Evolutionary conservation across 2,329 filamentous ascomycete genomes (phyloP), one percentile per base, ranked within the genome.

Genomic region (Sordariomycetes sp.): DNA sequence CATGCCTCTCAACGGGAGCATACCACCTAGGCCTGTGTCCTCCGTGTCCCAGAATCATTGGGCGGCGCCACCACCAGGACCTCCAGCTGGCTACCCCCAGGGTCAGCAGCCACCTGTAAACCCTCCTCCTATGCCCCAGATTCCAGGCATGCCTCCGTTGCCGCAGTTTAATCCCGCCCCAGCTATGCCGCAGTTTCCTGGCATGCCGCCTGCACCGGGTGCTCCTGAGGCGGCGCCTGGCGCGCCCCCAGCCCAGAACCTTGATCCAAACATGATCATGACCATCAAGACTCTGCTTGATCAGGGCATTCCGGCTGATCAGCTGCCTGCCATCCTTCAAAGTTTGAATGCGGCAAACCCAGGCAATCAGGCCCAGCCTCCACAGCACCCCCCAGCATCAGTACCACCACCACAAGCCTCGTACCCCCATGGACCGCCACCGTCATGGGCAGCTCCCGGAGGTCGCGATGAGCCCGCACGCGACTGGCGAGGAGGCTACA

Each of bases 241-340:
- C 31, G 46, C 55, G 40, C 58, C 53, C n/a, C n/a, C 25, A 10
- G 25, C n/a, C n/a, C n/a, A n/a, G n/a, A n/a, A n/a, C 37, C 50
- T 70, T 52, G 67, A 72, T 43, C 60, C 61, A 41, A 75, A 71
- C 42, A 63, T 82, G 50, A 66, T 88, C 36, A 66, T 82, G 54
- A 61, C 92, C 42, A 73, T 93, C 47, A 83, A 87, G 58, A 70
- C 82, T 9, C 68, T 93, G 36, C 72, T 79, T 38, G 77, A 82
- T 21, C 81, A 86, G 55, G 85, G 85, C 31, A 67, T 92, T 18
- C 73, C 83, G 3, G 70, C 83, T 56, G 86, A 92, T 40, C 81
- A 88, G 57, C 86, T 86, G 59, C 77, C 70, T 8, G 59, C 61
- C 33, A 57, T 74, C 39, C 65, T 81, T 46, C 66, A 73, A 41